Percentiles rank a stretch among this genome's conserved stretches.
Evolutionary conservation across 1,284 basidiomycete species (phyloP).

Genomic region (Ustilago sp.): DNA sequence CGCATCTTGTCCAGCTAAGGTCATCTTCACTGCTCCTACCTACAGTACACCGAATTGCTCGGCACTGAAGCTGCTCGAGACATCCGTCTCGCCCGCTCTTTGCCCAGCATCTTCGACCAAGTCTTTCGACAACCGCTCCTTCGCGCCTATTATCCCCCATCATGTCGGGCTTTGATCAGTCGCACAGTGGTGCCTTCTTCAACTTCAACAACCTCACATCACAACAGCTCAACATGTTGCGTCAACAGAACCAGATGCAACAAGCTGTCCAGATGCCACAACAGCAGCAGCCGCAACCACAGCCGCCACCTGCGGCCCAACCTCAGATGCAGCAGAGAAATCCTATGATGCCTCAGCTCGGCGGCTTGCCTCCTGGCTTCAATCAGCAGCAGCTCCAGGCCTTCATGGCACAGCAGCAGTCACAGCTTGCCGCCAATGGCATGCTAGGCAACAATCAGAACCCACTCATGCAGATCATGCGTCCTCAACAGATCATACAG

Average conservation of each 20-base stretch:
- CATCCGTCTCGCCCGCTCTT: conserved; percentile 2
- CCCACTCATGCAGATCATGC: conserved; percentile 46
- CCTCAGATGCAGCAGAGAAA: conserved; percentile 51
- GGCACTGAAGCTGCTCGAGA: background rate
- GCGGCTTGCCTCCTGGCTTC: conserved; percentile 42
- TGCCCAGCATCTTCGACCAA: background rate
- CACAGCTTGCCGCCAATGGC: conserved; percentile 32
- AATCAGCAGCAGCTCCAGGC: conserved; percentile 54
- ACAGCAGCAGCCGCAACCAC: conserved; percentile 32
- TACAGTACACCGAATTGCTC: background rate
- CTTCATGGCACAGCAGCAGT: conserved; percentile 50
- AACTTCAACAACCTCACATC: conserved; percentile 54
- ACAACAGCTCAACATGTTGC: conserved; percentile 50
- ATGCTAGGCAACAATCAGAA: conserved; percentile 41
- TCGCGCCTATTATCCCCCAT: background rate
- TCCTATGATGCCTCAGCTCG: conserved; percentile 50
- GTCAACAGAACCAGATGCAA: conserved; percentile 52
- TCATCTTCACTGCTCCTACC: background rate
- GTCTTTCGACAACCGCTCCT: background rate
- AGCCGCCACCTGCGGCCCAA: conserved; percentile 33
- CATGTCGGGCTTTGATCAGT: conserved; percentile 54
- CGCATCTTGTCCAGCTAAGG: background rate
- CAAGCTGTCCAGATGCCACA: conserved; percentile 42
- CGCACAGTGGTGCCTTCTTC: conserved; percentile 49
- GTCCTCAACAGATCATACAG: conserved; percentile 31